Conservation (phyloP, 2,329 filamentous ascomycete genomes). For the Orbilia brochopaga region DNA sequence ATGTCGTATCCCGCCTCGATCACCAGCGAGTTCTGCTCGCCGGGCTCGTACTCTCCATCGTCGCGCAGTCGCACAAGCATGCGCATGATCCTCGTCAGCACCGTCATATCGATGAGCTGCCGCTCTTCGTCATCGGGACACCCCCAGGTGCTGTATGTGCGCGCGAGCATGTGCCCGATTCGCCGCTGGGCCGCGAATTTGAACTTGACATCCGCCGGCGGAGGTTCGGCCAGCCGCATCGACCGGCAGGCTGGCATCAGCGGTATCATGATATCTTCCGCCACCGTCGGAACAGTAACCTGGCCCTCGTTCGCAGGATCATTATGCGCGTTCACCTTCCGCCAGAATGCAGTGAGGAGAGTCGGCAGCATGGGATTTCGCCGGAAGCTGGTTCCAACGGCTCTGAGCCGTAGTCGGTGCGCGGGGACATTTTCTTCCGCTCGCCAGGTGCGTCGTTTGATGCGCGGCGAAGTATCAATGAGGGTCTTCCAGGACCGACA, state of each 20-base stretch:
- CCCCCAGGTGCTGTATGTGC: slow-evolving; percentile 11
- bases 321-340: slow-evolving; percentile 9
- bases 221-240: slow-evolving; percentile 16
- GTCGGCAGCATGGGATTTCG: slow-evolving; percentile 15
- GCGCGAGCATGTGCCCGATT: slow-evolving; percentile 24
- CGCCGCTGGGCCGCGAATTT: slow-evolving; percentile 20
- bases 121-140: slow-evolving; percentile 8
- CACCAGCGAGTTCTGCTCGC: slow-evolving; percentile 21
- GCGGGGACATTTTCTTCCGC: slow-evolving; percentile 7
- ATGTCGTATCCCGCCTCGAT: slow-evolving; percentile 29
- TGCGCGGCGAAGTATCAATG: slow-evolving; percentile 19
- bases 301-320: not conserved
- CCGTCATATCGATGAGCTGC: slow-evolving; percentile 16
- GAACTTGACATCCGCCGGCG: slow-evolving; percentile 16
- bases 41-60: slow-evolving; percentile 20
- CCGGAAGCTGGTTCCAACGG: not conserved
- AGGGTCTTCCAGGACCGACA: slow-evolving; percentile 26
- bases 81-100: slow-evolving; percentile 22
- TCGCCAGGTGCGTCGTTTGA: slow-evolving; percentile 29
- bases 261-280: too few relatives aligned
- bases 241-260: too few relatives aligned
- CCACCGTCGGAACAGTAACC: not conserved
- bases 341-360: slow-evolving; percentile 23
- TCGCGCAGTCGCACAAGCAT: slow-evolving; percentile 23
- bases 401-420: slow-evolving; percentile 1